Evolutionary conservation across 164 flowering plant genomes (phyloP).

Genomic region (grape (Vitis vinifera)): DNA sequence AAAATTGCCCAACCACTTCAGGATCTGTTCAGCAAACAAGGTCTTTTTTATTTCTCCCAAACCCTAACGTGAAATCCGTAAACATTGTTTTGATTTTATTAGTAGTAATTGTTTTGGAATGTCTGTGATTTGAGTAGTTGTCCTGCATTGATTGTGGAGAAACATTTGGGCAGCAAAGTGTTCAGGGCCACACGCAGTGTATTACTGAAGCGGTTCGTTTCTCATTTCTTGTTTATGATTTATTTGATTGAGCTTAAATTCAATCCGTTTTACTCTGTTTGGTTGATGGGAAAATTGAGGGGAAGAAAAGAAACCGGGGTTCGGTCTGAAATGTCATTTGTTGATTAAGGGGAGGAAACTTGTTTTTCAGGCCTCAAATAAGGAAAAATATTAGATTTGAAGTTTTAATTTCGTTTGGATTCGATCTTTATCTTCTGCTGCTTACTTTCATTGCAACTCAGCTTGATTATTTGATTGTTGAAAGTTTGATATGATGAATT

Average conservation of each 20-base stretch:
- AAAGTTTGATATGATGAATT: no score
- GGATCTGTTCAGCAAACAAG: conserved; percentile 79
- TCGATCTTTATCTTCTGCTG: no score
- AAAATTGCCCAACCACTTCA: conserved; percentile 73
- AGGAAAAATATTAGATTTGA: no score
- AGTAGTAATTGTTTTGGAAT: not conserved
- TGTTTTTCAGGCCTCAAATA: no score
- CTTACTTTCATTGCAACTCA: no score
- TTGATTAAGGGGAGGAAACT: no score
- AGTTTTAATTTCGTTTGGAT: no score
- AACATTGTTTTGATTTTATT: not conserved
- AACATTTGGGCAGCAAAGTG: conserved; percentile 65
- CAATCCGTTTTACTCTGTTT: not conserved
- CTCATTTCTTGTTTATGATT: not conserved
- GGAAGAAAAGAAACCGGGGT: no score
- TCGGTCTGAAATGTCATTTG: no score
- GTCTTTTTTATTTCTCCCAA: conserved; percentile 22
- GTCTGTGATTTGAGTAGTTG: conserved; percentile 36
- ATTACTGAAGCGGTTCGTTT: conserved; percentile 75
- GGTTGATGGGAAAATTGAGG: no score
- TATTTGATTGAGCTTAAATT: not conserved
- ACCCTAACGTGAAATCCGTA: no score
- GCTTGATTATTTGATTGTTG: no score
- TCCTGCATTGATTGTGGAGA: conserved; percentile 98
- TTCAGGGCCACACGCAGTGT: conserved; percentile 85